Evolutionary conservation across 805 yeast species (phyloP), one percentile per base, ranked within the genome.

Genomic region (Monosporozyma servazzii): DNA sequence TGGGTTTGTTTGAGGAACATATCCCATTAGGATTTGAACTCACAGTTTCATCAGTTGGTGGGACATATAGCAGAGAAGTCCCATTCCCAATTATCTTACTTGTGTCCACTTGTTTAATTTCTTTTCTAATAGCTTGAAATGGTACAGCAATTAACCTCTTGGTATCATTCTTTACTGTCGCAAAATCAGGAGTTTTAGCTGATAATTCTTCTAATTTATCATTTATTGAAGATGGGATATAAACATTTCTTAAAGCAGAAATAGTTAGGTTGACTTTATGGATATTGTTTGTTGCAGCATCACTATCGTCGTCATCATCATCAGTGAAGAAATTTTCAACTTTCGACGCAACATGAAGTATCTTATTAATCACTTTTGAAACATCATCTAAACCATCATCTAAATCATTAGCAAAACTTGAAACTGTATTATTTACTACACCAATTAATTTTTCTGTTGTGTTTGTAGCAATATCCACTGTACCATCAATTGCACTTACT

Each of bases 401-500:
- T 27, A 90, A 69, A 6, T 80, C 89, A 44, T 71, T 70, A 0
- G 86, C 79, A n/a, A 81, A 63, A 0, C 66, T 66, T 0, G 66
- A 66, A 1, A 88, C 64, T 0, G 93, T 81, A 1, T 68, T 68
- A 59, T 90, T 88, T 2, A 88, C 86, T 20, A 74, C 68, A 3
- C 65, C 63, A 7, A 89, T 73, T 0, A 88, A 71, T 1, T 76
- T 62, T 58, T 84, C 86, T 0, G 95, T 81, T 0, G 88, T 78
- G 61, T 86, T 84, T 1, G 86, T 64, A 0, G 95, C 95, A 30
- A 81, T 79, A 56, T 80, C 81, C 1, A 82, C 84, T 0, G 86
- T 76, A 3, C 90, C 87, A 59, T 80, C 82, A 6, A 90, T 72
- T 0, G 89, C 79, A 5, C 93, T 82, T 0, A 86, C 79, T 13